phyloP scores from a whole-genome alignment of 805 yeast species.

The Sugiyamaella boreocaroliniensis region DNA sequence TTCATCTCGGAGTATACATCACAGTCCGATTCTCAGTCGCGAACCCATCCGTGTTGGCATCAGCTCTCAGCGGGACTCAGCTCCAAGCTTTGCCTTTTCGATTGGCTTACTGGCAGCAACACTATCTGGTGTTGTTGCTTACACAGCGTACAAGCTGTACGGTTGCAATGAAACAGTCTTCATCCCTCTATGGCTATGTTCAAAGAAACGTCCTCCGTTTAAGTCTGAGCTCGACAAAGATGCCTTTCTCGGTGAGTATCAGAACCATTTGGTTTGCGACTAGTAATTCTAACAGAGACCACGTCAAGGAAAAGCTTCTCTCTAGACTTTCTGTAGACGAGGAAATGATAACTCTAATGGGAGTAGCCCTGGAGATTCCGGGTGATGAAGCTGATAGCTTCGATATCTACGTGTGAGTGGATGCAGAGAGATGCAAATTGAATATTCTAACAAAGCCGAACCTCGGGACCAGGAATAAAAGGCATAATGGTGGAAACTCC shows the following conservation, averaged over 20 bases:
- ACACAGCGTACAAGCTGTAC: slow-evolving; percentile 11
- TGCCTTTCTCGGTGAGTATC: slow-evolving; percentile 6
- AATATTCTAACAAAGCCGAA: background rate
- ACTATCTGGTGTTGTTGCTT: slow-evolving; percentile 7
- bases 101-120: slow-evolving; percentile 10
- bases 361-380: slow-evolving; percentile 14
- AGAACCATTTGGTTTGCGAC: background rate
- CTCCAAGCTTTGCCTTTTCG: slow-evolving; percentile 10
- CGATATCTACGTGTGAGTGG: slow-evolving; percentile 6
- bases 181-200: slow-evolving; percentile 18
- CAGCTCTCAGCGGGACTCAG: slow-evolving; percentile 1
- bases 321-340: slow-evolving; percentile 20
- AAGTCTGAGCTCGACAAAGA: slow-evolving; percentile 16
- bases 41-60: background rate
- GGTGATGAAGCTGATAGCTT: slow-evolving; percentile 5
- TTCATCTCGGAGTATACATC: too few species aligned
- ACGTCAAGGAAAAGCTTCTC: slow-evolving; percentile 10
- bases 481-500: slow-evolving; percentile 16
- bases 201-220: slow-evolving; percentile 14
- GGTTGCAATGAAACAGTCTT: slow-evolving; percentile 15
- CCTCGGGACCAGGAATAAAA: slow-evolving; percentile 18
- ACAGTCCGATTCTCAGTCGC: too few species aligned
- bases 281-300: background rate
- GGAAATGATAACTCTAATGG: slow-evolving; percentile 12
- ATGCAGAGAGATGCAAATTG: background rate